Evolutionary conservation across 2,329 filamentous ascomycete species (phyloP), one percentile per base, ranked within the genome.

Genomic region (Pseudogymnoascus sp.): DNA sequence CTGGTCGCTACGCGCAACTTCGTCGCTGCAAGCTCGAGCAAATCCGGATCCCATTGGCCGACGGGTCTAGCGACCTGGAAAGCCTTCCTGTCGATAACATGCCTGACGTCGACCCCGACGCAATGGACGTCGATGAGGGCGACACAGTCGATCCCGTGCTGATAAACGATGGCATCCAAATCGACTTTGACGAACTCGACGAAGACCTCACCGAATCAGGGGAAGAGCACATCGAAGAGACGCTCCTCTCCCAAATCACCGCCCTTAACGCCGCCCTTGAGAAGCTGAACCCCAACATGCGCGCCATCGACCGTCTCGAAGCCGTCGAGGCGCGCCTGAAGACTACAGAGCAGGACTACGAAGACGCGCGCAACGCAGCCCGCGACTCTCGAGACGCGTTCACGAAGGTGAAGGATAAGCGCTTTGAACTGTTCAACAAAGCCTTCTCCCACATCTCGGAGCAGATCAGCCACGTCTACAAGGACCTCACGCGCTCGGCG

Each of bases 251-350:
- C 62, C 88, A 87, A 70, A 91, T 99, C 67, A 81, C 83, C 19
- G 82, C 83, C 28, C 82, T 99, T 8, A 87, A 87, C 50, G 79
- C 83, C 33, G 90, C 96, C 69, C 84, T 99, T 19, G 92, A 96
- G 73, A 96, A 96, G 76, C 88, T 98, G 75, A 93, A 95, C 66
- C 95, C 95, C 26, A 98, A 99, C 75, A 96, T 96, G 86, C 91
- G 93, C 70, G 95, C 93, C 7, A 91, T 93, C 76, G 92, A 98
- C 72, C 90, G 93, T 60, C 82, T 99, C 4, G 90, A 95, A 72
- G 88, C 87, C 22, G 93, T 96, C 7, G 90, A 96, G 74, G 84
- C 86, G 61, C 88, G 93, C 65, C 87, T 97, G 24, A 88, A 90
- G 67, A 84, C 88, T 64, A 93, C 91, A 1, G 93, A 97, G 70